Evolutionary conservation across 306 rosid genomes (phyloP), one percentile per base, ranked within the genome.

Genomic region (Pueraria montana): DNA sequence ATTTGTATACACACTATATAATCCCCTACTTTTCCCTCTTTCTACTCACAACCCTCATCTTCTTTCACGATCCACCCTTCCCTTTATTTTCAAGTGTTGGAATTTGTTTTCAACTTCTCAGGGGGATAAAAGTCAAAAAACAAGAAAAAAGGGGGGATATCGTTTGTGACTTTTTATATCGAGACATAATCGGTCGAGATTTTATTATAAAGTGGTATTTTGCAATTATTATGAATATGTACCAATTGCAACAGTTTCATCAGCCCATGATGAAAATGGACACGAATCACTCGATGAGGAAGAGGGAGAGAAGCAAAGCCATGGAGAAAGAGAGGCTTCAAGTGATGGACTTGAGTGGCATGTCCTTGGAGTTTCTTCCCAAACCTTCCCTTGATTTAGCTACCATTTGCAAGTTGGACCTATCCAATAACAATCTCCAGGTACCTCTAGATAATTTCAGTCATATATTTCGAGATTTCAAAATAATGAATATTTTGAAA

Each of bases 401-500:
- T 0, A 65, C 85, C 68, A 89, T 95, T 80, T 87, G 50, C 86
- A 95, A 88, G 72, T 83, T 95, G 58, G 91, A 95, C 69, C 89
- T 95, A 40, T 93, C 98, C 34, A 92, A 91, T 24, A 95, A 95
- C 85, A 92, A 93, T 83, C 91, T 95, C 72, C 96, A 91, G 98
- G 99, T 92, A 80, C 11, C 0, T 63, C 1, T 17, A 32, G 32
- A 53, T 24, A 24, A 0, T 0, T 20, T n/a, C 30, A 11, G 0
- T 0, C 20, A 7, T 11, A 9, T 46, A 6, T 70, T 20, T 26
- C n/a, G 1, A 45, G 3, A 8, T 72, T 72, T 46, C 36, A 56
- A 21, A 21, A 23, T 14, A 14, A 72, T 71, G 9, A 26, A 14
- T 26, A 11, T 61, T 27, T 63, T 13, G 0, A 30, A 21, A 63